Conservation (phyloP, 305 asterid species). For the Solanum hybrid region DNA sequence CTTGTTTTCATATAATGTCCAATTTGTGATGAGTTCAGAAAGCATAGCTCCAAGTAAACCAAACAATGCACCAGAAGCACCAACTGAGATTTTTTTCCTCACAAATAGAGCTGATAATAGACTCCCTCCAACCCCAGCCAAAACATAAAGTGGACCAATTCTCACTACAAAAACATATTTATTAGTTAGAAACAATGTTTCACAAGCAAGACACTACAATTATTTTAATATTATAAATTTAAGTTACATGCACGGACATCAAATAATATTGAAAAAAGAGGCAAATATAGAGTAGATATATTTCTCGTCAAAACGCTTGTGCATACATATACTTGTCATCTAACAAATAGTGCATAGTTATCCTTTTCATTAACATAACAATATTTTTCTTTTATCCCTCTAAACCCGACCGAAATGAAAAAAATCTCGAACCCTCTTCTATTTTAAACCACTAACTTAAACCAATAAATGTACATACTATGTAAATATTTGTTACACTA, state of each 20-base stretch:
- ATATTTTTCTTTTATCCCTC: neutral
- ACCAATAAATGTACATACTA: neutral
- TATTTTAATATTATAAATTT: neutral
- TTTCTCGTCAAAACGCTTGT: neutral
- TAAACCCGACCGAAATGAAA: neutral
- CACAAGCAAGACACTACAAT: neutral
- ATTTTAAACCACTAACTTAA: neutral
- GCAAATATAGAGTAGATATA: neutral
- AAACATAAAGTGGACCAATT: conserved; percentile 49
- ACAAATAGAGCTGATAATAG: conserved; percentile 55
- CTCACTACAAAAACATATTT: conserved; percentile 31
- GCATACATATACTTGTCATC: neutral
- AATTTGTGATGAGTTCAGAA: conserved; percentile 78
- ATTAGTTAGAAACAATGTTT: neutral
- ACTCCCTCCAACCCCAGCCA: conserved; percentile 85
- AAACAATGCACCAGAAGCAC: conserved; percentile 92
- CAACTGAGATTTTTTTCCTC: conserved; percentile 62
- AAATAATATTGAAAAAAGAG: neutral
- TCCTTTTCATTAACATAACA: neutral
- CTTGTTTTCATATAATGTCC: conserved; percentile 91
- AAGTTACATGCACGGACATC: neutral
- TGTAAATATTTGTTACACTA: neutral
- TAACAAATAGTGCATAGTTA: neutral
- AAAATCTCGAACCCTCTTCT: neutral
- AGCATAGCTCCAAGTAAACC: conserved; percentile 94